A percentile compares a stretch with the other conserved stretches of the same genome.
Conservation (phyloP, 2,329 filamentous ascomycete genomes). For the Microdochium paspali region DNA sequence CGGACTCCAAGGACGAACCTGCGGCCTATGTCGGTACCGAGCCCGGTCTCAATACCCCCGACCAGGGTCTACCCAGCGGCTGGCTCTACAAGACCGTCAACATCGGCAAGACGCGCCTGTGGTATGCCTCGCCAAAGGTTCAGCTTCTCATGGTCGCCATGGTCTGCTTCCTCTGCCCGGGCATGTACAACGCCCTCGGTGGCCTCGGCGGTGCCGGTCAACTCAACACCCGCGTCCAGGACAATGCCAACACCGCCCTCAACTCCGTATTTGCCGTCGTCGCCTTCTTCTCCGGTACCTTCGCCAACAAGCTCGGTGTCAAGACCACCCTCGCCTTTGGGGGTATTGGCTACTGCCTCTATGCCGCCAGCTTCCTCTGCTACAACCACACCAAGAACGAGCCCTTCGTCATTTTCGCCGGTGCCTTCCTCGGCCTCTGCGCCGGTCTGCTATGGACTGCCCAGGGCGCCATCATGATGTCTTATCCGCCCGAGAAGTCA, state of each 20-base stretch:
- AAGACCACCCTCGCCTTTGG: conserved; percentile 60
- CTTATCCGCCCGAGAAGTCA: conserved; percentile 69
- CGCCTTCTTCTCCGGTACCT: conserved; percentile 64
- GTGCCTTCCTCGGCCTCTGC: conserved; percentile 67
- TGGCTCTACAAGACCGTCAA: conserved; percentile 62
- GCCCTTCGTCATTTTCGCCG: conserved; percentile 68
- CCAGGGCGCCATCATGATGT: conserved; percentile 82
- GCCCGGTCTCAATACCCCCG: conserved; percentile 9
- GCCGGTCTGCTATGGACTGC: conserved; percentile 76
- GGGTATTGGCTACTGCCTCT: conserved; percentile 69
- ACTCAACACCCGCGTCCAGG: conserved; percentile 43
- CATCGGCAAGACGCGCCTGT: conserved; percentile 44
- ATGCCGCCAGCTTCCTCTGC: conserved; percentile 60
- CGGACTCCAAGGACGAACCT: neutral
- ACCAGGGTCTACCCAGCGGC: conserved; percentile 29
- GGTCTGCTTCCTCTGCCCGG: conserved; percentile 63
- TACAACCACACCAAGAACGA: conserved; percentile 59
- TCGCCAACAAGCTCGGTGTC: conserved; percentile 69
- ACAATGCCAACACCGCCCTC: conserved; percentile 45
- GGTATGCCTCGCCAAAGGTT: conserved; percentile 64
- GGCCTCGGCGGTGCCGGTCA: conserved; percentile 58
- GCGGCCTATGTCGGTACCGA: conserved; percentile 6
- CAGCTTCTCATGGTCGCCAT: conserved; percentile 65
- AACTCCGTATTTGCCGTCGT: conserved; percentile 45
- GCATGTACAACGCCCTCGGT: conserved; percentile 61